Evolutionary conservation across 2,329 filamentous ascomycete genomes (phyloP), one percentile per base, ranked within the genome.

Genomic region (Aureobasidium uvarum): DNA sequence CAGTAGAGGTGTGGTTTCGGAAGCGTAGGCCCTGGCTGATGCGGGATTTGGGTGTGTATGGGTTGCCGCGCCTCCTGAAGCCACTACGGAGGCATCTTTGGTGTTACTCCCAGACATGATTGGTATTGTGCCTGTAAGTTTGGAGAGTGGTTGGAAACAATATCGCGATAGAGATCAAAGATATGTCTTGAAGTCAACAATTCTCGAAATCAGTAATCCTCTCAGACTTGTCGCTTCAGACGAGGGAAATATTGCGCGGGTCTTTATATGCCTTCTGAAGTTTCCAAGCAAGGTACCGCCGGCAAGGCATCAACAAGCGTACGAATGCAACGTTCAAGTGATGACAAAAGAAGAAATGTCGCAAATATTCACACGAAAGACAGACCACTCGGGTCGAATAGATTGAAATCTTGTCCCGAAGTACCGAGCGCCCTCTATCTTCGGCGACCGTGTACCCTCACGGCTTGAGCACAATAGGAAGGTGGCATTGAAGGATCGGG

Each of bases 1-100:
- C 43, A 65, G 55, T 14, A 65, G 38, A 52, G 64, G 64, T 25
- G 64, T 65, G 28, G 54, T 52, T 39, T 65, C 54, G 14, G 64
- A 52, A 28, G 46, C 58, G 8, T 33, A n/a, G 4, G 7, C 7
- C 13, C 5, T 50, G 14, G 46, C 25, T 31, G 25, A 50, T 31
- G 25, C 25, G 11, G 33, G 13, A 8, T 62, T 62, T 7, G 18
- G 10, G 23, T 50, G 33, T n/a, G 43, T 39, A 10, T 62, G 45
- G 23, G 20, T 38, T 18, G 16, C 23, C 1, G 39, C 41, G 38
- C n/a, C 36, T 25, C 46, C 46, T 25, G 7, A 11, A n/a, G 36
- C 52, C 20, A 10, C 8, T 7, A 25, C 18, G 16, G 33, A 16
- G 23, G 28, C 31, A 55, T 55, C 33, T n/a, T 14, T 55, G 36